Conservation (phyloP, 352 stramenopile species). For the Pythium pyrilobum region DNA sequence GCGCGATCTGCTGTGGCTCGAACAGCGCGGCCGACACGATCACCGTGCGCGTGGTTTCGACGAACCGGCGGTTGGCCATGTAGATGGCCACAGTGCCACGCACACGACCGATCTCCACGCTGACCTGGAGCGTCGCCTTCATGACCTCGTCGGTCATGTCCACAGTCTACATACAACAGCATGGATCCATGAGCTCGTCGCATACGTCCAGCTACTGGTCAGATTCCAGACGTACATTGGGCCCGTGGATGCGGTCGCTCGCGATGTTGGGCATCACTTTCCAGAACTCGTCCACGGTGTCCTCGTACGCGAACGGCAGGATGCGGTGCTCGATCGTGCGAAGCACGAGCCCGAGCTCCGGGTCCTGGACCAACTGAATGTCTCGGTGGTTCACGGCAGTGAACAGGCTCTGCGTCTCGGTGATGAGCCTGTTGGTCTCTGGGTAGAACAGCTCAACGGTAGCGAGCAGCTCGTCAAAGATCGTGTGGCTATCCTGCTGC, state of each 20-base stretch:
- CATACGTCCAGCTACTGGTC: too few relatives aligned
- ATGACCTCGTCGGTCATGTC: not conserved
- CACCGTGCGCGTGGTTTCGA: not conserved
- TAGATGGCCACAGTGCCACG: not conserved
- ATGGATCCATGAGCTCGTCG: too few relatives aligned
- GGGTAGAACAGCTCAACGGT: not conserved
- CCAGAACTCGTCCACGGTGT: not conserved
- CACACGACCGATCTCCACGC: not conserved
- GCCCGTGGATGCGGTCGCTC: not conserved
- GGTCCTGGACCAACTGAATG: not conserved
- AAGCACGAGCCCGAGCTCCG: not conserved
- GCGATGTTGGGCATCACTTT: not conserved
- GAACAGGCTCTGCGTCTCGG: not conserved
- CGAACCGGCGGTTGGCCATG: not conserved
- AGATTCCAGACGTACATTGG: not conserved
- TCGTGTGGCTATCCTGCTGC: too few relatives aligned
- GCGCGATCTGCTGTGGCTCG: not conserved
- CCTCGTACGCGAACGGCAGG: not conserved
- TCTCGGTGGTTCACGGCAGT: not conserved
- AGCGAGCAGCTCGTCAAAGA: not conserved
- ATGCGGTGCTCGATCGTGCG: not conserved
- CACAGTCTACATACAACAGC: not conserved
- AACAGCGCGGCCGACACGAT: not conserved
- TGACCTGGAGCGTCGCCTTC: not conserved
- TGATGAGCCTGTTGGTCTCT: not conserved